These are phyloP conservation scores for Paecilomyces formosus DNA, from an alignment of 2,329 filamentous ascomycete genomes.

Conservation along the genomic window DNA sequence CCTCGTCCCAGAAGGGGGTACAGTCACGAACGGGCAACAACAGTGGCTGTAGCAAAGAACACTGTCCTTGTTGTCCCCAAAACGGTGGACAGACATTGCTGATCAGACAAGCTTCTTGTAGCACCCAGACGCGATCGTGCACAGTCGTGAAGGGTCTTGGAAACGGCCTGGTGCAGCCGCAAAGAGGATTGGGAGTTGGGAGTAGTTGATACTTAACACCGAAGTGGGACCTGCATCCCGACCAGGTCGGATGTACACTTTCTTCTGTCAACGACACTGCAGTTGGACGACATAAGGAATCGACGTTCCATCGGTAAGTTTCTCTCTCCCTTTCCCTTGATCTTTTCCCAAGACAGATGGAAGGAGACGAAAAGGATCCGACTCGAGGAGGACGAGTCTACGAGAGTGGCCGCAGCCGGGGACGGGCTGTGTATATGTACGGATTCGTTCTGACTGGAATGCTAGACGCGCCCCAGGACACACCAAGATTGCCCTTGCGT, in stretches of 20 bases:
- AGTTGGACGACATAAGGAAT: background rate
- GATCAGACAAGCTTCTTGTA: background rate
- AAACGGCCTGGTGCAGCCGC: background rate
- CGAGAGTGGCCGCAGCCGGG: background rate
- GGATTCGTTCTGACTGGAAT: conserved; percentile 5
- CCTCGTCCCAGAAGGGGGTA: background rate
- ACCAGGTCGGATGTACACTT: background rate
- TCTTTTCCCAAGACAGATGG: background rate
- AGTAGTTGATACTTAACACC: background rate
- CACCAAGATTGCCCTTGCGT: conserved; percentile 10
- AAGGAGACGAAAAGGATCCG: background rate
- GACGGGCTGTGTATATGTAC: background rate
- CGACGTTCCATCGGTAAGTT: background rate
- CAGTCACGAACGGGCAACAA: background rate
- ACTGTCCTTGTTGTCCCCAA: background rate
- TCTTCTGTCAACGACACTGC: background rate
- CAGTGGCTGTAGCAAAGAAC: background rate
- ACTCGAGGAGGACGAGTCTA: background rate
- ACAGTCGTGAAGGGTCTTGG: background rate
- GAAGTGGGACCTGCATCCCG: background rate
- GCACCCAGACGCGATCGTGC: background rate
- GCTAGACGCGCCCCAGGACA: conserved; percentile 6
- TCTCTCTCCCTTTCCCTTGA: no score
- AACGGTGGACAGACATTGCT: background rate
- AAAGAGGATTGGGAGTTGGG: background rate